Evolutionary conservation across 805 yeast species (phyloP).

Genomic region (Ogataea salicorniae): DNA sequence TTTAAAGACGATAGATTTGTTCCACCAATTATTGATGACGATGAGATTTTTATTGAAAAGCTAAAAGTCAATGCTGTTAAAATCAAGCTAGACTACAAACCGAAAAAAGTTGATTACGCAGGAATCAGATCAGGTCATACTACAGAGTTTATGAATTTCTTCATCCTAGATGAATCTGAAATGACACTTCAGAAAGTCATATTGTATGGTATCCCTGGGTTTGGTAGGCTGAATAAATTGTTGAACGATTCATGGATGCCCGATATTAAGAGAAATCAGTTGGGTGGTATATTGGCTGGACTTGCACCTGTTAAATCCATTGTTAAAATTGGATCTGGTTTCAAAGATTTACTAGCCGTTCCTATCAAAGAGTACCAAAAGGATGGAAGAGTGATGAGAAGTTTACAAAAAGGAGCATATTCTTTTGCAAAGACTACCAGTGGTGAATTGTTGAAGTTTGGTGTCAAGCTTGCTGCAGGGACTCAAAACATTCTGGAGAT

Average conservation of each 20-base stretch:
- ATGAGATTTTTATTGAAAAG: conserved; percentile 62
- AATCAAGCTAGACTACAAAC: conserved; percentile 82
- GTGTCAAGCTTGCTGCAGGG: conserved; percentile 83
- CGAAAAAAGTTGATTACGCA: conserved; percentile 78
- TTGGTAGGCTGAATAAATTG: conserved; percentile 48
- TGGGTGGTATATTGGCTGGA: conserved; percentile 78
- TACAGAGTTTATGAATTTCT: conserved; percentile 82
- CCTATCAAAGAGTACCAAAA: conserved; percentile 71
- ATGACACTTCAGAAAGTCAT: conserved; percentile 57
- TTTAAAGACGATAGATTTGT: conserved; percentile 70
- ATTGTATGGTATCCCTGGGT: conserved; percentile 75
- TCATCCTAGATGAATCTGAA: conserved; percentile 81
- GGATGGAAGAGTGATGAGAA: conserved; percentile 64
- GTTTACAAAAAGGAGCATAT: conserved; percentile 70
- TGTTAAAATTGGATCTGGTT: conserved; percentile 72
- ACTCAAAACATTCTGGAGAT: conserved; percentile 76
- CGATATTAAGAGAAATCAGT: conserved; percentile 75
- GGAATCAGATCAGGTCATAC: conserved; percentile 85
- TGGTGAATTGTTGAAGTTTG: conserved; percentile 73
- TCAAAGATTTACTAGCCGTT: conserved; percentile 64
- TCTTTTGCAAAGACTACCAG: conserved; percentile 74
- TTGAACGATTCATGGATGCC: conserved; percentile 82
- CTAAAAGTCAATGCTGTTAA: conserved; percentile 55
- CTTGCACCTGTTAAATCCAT: conserved; percentile 76
- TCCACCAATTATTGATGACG: conserved; percentile 47